Percentiles rank a stretch among this genome's conserved stretches.
Evolutionary conservation across 108 stramenopile species (phyloP).

Genomic region (Nannochloropsis oceanica): DNA sequence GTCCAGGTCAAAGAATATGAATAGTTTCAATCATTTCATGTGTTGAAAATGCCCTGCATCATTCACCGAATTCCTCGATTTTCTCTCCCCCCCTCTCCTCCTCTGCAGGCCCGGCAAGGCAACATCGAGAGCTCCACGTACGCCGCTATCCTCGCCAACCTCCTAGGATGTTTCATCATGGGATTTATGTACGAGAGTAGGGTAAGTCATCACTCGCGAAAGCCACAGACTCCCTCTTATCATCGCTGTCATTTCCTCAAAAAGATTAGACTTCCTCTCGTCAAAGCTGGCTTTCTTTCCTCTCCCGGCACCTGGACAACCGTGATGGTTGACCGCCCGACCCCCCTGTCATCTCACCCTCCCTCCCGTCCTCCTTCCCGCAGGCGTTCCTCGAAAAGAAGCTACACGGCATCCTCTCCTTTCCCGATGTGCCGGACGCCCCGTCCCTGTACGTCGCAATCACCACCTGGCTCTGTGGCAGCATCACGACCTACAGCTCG

Average conservation of each 20-base stretch:
- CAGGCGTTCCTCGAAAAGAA: background rate
- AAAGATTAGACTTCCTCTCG: too few species aligned
- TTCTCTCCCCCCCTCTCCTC: too few species aligned
- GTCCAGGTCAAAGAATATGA: too few species aligned
- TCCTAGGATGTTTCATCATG: background rate
- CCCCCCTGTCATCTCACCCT: too few species aligned
- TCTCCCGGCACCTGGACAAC: too few species aligned
- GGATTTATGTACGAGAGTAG: background rate
- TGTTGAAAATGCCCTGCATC: too few species aligned
- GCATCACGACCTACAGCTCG: background rate
- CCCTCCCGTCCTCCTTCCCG: background rate
- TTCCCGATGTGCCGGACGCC: background rate
- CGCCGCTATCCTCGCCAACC: background rate
- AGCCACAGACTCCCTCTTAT: background rate
- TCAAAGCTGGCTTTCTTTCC: too few species aligned
- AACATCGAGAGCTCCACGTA: background rate
- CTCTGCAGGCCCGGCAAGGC: background rate
- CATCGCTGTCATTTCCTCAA: background rate
- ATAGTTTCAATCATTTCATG: too few species aligned
- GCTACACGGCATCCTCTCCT: background rate
- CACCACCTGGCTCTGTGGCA: background rate
- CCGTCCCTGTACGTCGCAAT: background rate
- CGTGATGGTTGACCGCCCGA: too few species aligned
- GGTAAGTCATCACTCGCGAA: too few species aligned
- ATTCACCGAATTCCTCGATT: too few species aligned